Percentiles rank a stretch among this genome's conserved stretches.
These are phyloP conservation scores for Phytopythium boreale DNA, from an alignment of 352 stramenopile genomes.

Conservation along the genomic window DNA sequence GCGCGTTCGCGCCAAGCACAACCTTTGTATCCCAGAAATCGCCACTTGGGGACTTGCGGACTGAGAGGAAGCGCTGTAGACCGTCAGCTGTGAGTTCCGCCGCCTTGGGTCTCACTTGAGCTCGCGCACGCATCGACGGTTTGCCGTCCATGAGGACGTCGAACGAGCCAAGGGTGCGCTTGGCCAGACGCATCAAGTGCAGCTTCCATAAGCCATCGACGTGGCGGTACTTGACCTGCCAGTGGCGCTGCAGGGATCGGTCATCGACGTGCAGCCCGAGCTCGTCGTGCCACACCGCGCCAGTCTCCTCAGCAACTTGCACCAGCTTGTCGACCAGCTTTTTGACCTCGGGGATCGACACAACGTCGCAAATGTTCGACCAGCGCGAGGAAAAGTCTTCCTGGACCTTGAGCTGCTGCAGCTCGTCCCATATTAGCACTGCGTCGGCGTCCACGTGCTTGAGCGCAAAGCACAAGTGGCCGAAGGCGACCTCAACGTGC, in stretches of 20 bases:
- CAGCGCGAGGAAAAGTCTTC: constrained; percentile 29
- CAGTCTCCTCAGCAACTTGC: constrained; percentile 14
- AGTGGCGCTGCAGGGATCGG: constrained; percentile 7
- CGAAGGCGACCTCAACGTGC: constrained; percentile 26
- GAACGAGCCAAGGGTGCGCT: constrained; percentile 21
- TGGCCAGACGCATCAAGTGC: constrained; percentile 8
- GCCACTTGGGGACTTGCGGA: constrained; percentile 13
- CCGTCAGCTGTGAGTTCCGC: constrained; percentile 8
- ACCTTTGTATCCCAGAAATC: constrained; percentile 26
- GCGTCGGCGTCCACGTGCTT: constrained; percentile 17
- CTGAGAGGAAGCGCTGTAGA: constrained; percentile 19
- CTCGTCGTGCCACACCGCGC: constrained; percentile 8
- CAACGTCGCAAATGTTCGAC: constrained; percentile 25
- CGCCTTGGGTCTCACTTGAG: constrained; percentile 16
- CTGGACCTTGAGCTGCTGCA: constrained; percentile 23
- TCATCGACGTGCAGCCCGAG: constrained; percentile 24
- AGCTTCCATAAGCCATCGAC: constrained; percentile 30
- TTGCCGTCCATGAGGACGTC: constrained; percentile 32
- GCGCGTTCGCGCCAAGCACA: constrained; percentile 10
- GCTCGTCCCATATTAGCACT: constrained; percentile 22
- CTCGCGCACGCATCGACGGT: constrained; percentile 28
- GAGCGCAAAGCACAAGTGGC: constrained; percentile 29
- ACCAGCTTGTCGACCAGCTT: constrained; percentile 28
- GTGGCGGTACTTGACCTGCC: constrained; percentile 41
- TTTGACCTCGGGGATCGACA: constrained; percentile 13